phyloP scores from a whole-genome alignment of 805 yeast species.

The Huiozyma naganishii region DNA sequence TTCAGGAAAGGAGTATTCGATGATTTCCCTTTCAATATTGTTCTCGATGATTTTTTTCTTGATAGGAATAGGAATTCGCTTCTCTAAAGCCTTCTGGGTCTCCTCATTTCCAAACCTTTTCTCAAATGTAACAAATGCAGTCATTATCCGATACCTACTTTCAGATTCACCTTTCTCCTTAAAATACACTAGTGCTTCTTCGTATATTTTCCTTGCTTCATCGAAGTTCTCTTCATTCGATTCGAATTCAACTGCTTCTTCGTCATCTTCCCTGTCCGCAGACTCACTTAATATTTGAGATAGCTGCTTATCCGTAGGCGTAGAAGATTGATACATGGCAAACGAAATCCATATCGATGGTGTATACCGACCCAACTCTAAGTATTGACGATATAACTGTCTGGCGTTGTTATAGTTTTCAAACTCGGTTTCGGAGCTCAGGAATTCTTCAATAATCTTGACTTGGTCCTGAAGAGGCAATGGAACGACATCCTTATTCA shows the following conservation, averaged over 20 bases:
- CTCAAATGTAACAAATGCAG: conserved; percentile 60
- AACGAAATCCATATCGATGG: conserved; percentile 47
- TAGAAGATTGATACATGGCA: conserved; percentile 62
- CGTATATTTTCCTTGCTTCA: conserved; percentile 46
- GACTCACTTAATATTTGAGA: conserved; percentile 4
- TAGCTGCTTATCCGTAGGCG: conserved; percentile 39
- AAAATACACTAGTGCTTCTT: conserved; percentile 39
- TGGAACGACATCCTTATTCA: conserved; percentile 15
- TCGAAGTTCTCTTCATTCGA: conserved; percentile 40
- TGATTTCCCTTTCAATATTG: conserved; percentile 42
- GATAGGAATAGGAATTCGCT: conserved; percentile 44
- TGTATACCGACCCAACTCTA: conserved; percentile 25
- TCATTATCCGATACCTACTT: conserved; percentile 42
- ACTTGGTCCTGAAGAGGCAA: conserved; percentile 7
- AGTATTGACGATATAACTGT: conserved; percentile 33
- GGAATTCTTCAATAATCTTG: conserved; percentile 31
- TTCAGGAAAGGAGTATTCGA: conserved; percentile 52
- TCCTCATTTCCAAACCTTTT: conserved; percentile 42
- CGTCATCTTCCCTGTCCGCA: conserved; percentile 8
- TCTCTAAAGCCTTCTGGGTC: conserved; percentile 28
- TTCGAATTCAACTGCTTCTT: conserved; percentile 34
- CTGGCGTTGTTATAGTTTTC: conserved; percentile 49
- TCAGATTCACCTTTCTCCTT: conserved; percentile 29
- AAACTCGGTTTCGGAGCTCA: conserved; percentile 53
- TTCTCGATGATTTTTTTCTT: conserved; percentile 24